phyloP scores from a whole-genome alignment of 2,329 filamentous ascomycete genomes.

The Cytospora leucostoma region DNA sequence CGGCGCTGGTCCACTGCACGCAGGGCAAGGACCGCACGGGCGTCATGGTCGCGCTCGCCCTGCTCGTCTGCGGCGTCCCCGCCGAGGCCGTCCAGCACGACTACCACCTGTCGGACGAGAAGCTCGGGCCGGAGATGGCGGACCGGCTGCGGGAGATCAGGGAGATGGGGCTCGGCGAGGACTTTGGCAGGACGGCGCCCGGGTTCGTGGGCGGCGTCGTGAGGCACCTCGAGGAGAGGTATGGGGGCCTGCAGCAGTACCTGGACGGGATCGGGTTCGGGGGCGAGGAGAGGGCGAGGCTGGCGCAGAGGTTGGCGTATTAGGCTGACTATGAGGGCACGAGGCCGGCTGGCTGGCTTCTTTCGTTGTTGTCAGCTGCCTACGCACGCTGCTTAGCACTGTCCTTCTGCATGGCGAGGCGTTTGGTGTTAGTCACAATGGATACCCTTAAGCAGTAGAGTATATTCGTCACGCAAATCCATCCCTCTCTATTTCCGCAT shows the following conservation, averaged over 20 bases:
- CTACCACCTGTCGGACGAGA: conserved; percentile 66
- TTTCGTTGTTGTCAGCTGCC: background rate
- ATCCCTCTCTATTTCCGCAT: background rate
- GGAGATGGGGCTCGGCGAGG: conserved; percentile 70
- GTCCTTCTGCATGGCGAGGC: conserved; percentile 12
- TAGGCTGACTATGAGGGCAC: conserved; percentile 32
- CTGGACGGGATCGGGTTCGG: conserved; percentile 63
- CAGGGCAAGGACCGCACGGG: conserved; percentile 88
- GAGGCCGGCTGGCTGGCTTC: background rate
- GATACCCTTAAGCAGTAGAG: background rate
- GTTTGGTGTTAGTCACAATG: background rate
- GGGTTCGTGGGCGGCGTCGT: conserved; percentile 64
- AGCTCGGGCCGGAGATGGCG: conserved; percentile 61
- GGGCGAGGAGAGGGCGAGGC: conserved; percentile 41
- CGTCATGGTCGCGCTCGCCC: conserved; percentile 65
- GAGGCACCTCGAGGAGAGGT: conserved; percentile 58
- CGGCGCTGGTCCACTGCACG: conserved; percentile 78
- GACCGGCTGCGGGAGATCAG: conserved; percentile 67
- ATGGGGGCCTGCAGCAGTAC: conserved; percentile 69
- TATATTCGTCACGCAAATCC: background rate
- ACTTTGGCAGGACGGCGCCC: conserved; percentile 67
- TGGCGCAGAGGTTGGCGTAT: conserved; percentile 47
- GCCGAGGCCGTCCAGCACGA: conserved; percentile 66
- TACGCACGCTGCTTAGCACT: background rate
- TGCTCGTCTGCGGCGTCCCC: conserved; percentile 64